Evolutionary conservation across 1,139 yeast species (phyloP), one percentile per base, ranked within the genome.

Genomic region (Torulaspora globosa): DNA sequence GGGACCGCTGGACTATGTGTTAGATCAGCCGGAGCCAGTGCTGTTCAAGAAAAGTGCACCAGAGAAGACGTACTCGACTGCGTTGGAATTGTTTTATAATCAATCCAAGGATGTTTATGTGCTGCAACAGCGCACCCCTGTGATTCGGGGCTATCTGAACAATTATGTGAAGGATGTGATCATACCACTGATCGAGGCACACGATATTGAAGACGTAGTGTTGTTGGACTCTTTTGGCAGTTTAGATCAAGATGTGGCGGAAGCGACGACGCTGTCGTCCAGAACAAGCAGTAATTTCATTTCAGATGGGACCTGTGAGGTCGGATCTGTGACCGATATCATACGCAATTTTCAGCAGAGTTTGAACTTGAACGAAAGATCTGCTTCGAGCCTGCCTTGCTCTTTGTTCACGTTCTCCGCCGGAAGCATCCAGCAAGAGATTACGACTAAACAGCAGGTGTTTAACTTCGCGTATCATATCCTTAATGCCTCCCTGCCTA

Each of bases 51-150:
- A 41, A 10, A 37, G 37, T 15, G 30, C 40, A 24, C 40, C 49
- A 7, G 29, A 41, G 12, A 48, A 47, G 39, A 24, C 24, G 12
- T 28, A 38, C 35, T 83, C 37, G 66, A 76, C 84, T 1, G 79
- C 84, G 0, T 62, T 84, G 21, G 95, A 88, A 56, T 73, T 83
- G 1, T 81, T 75, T 57, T 66, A 70, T 51, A 70, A 71, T 52
- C 57, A 62, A 1, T 50, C 57, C 1, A 56, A 65, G 34, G 70
- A 75, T 1, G 33, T 84, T 9, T 74, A 86, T 2, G 58, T 87
- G 12, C 60, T 92, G 4, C 97, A 89, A 59, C 88, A 88, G 58
- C 70, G 97, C 41, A 78, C 96, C 0, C 97, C 98, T 0, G 74
- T 89, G 2, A 70, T 90, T 12, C 84, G 94, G 0, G 82, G 84